phyloP scores from a whole-genome alignment of 352 stramenopile species.

The Pythium sp. region DNA sequence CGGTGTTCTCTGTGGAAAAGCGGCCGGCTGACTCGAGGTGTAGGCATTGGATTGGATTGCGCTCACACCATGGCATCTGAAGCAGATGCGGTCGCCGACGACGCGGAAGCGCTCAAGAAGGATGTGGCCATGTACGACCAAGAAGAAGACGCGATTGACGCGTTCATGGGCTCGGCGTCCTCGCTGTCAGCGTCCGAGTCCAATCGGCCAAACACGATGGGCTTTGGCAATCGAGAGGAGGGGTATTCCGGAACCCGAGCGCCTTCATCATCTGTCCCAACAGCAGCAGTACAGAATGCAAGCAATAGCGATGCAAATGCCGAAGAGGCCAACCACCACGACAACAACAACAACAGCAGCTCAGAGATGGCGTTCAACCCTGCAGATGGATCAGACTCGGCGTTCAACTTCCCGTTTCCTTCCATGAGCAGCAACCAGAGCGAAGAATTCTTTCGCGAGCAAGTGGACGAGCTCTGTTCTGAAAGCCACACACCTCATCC shows the following conservation, averaged over 20 bases:
- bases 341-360: conserved; percentile 18
- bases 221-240: not conserved
- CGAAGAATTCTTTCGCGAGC: not conserved
- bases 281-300: not conserved
- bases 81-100: not conserved
- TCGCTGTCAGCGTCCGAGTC: not conserved
- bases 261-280: not conserved
- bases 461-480: not conserved
- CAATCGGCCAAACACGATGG: not conserved
- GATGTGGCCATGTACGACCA: conserved; percentile 6
- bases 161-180: conserved; percentile 9
- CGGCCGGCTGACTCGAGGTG: too few relatives aligned
- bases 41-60: too few relatives aligned
- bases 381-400: conserved; percentile 14
- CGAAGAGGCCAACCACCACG: not conserved
- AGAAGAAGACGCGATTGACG: conserved; percentile 7
- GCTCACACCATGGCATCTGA: not conserved
- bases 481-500: not conserved
- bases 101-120: conserved; percentile 1
- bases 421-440: conserved; percentile 8
- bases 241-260: not conserved
- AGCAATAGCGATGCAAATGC: not conserved
- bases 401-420: conserved; percentile 28
- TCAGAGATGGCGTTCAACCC: conserved; percentile 8
- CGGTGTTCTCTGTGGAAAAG: not conserved